Base-by-base conservation (phyloP, 768 basidiomycete species). In the Coprinopsis cinerea region DNA sequence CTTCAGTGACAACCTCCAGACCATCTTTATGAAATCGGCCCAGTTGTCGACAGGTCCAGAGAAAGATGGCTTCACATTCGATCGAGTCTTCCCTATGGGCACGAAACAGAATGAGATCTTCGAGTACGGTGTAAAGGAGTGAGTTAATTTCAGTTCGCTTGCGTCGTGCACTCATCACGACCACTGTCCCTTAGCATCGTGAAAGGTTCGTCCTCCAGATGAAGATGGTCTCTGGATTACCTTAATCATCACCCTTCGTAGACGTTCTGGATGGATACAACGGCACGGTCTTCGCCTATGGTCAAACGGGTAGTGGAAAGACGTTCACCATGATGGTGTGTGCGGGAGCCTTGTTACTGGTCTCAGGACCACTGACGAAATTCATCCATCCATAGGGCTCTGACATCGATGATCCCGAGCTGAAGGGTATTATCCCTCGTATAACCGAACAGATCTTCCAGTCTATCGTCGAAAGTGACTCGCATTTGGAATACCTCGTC, bases 361-460 rank as follows among this genome's bases (percentile, higher is more conserved):
- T 43, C 24, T 24, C 2, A 23, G 13, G 27, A 7, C 14, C 4
- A 9, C 17, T 34, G 17, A 13, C n/a, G 24, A 54, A 34, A 40
- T 48, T 55, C 49, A 59, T 24, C 4, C 51, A 13, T 37, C 17
- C 14, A 40, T 37, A 98, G 95, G 96, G 96, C 28, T 91, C 95
- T 30, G 92, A 97, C 67, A 98, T 99, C 68, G 95, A 97, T 67
- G 84, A 85, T 32, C 77, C 82, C n/a, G 88, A 94, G 20, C 73
- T 95, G 53, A 92, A 88, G 70, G 96, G 96, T 59, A 89, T 99
- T 49, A 98, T 96, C 55, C 96, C 96, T 46, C 86, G 96, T 48
- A 97, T 99, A 55, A 95, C 95, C 3, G 94, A 99, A 65, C 96
- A 99, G 67, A 96, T 99, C 63, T 99, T 99, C 67, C 89, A 93